Conservation (phyloP, 176 grass and related monocot genomes). For the Avena insularis region DNA sequence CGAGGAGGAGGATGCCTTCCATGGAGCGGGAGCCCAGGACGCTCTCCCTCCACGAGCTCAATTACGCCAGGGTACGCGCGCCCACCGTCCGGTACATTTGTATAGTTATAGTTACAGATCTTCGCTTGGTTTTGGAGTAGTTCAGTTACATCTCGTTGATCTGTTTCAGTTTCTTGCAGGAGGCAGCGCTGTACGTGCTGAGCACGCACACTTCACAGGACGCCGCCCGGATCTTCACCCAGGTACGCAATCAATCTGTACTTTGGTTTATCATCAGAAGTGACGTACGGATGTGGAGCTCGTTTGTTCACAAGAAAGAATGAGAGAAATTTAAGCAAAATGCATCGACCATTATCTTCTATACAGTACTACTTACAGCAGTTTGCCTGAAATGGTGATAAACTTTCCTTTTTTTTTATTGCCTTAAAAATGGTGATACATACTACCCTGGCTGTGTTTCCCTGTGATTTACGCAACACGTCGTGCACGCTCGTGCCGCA, state of each 20-base stretch:
- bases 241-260: background rate
- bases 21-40: conserved; percentile 21
- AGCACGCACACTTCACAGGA: conserved; percentile 10
- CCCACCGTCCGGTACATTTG: too few species aligned
- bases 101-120: too few species aligned
- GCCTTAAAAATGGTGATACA: too few species aligned
- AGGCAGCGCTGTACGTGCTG: conserved; percentile 32
- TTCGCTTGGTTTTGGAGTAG: too few species aligned
- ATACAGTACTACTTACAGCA: too few species aligned
- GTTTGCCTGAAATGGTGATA: too few species aligned
- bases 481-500: background rate
- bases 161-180: background rate
- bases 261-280: background rate
- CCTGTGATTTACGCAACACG: too few species aligned
- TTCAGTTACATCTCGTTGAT: background rate
- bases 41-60: conserved; percentile 28
- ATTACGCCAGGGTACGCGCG: background rate
- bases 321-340: background rate
- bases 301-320: too few species aligned
- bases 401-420: too few species aligned
- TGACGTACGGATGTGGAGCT: background rate
- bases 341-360: too few species aligned
- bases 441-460: too few species aligned
- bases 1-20: background rate
- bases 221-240: conserved; percentile 16